Conservation (phyloP, 306 rosid genomes). For the Adenanthera pavonina region DNA sequence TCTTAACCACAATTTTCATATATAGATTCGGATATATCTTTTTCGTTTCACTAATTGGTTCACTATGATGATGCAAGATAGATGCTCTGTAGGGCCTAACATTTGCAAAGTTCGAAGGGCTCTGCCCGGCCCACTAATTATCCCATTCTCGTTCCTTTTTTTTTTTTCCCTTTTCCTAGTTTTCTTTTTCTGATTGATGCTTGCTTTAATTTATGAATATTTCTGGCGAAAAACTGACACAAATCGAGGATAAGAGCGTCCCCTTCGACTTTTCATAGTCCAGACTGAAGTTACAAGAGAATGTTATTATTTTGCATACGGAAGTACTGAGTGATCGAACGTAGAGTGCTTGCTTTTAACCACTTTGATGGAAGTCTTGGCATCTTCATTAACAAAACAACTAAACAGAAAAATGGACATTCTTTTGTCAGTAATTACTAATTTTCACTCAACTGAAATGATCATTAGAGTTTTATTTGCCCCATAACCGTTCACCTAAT, state of each 20-base stretch:
- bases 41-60: conserved; percentile 35
- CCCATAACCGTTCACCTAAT: too few species aligned
- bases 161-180: not conserved
- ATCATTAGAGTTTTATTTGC: too few species aligned
- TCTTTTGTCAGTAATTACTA: too few species aligned
- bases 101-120: not conserved
- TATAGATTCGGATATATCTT: not conserved
- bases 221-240: not conserved
- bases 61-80: conserved; percentile 4
- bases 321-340: not conserved
- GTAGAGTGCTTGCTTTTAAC: not conserved
- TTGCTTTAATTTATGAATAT: not conserved
- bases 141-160: not conserved
- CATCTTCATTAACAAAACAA: not conserved
- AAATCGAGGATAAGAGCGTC: not conserved
- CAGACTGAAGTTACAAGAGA: not conserved
- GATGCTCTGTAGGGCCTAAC: not conserved
- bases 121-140: not conserved
- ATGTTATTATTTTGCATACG: not conserved
- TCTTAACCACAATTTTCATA: not conserved
- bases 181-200: not conserved
- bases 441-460: not conserved
- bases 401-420: too few species aligned
- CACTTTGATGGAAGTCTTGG: conserved; percentile 6
- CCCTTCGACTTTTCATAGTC: not conserved